Conservation (phyloP, 495 filamentous ascomycete species). For the Penicillium diatomitis region DNA sequence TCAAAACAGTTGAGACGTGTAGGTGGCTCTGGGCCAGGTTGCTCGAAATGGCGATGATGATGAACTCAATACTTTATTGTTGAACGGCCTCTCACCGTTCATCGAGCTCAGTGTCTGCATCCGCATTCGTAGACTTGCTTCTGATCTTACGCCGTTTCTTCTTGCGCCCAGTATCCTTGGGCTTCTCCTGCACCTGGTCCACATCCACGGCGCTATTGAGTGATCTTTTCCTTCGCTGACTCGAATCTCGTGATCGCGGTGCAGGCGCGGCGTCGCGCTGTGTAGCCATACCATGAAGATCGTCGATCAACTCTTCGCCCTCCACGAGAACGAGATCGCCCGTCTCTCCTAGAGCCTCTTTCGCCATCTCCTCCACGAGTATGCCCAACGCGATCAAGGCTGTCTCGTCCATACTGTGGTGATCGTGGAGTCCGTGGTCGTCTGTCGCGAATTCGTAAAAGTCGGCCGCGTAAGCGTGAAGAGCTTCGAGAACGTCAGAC, state of each 20-base stretch:
- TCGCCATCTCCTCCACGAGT: slow-evolving; percentile 66
- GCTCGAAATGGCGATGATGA: too few species aligned
- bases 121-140: slow-evolving; percentile 8
- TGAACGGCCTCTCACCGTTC: not conserved
- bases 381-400: slow-evolving; percentile 75
- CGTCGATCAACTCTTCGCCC: slow-evolving; percentile 31
- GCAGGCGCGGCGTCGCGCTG: slow-evolving; percentile 2
- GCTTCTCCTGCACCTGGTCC: slow-evolving; percentile 17
- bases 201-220: slow-evolving; percentile 11
- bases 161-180: slow-evolving; percentile 11
- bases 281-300: slow-evolving; percentile 9
- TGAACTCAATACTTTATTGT: too few species aligned
- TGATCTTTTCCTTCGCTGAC: slow-evolving; percentile 5
- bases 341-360: slow-evolving; percentile 53
- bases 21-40: too few species aligned
- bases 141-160: slow-evolving; percentile 20
- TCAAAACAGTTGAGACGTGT: too few species aligned
- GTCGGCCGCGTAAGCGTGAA: slow-evolving; percentile 66
- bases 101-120: slow-evolving; percentile 21
- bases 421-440: slow-evolving; percentile 35
- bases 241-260: not conserved
- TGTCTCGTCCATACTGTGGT: slow-evolving; percentile 73
- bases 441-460: slow-evolving; percentile 48
- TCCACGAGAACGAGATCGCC: slow-evolving; percentile 73
- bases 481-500: slow-evolving; percentile 62